Base-by-base conservation (phyloP, 108 stramenopile genomes). In the Skeletonema potamos region DNA sequence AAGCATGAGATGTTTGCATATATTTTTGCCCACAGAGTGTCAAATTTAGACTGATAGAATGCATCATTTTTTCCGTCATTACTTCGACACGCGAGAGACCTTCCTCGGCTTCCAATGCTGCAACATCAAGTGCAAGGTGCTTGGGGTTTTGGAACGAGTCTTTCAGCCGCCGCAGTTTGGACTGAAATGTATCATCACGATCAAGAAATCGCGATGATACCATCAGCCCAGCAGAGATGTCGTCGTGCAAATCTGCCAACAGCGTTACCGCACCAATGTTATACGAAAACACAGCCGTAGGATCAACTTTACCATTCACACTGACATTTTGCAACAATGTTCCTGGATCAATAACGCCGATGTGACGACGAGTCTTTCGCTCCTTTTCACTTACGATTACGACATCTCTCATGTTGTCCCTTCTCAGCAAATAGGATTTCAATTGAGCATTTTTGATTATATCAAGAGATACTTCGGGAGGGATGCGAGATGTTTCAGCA, bases 111-210 rank as follows among this genome's bases (percentile, higher is more conserved):
- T 80, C 79, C 32, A 80, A 41, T 27, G 79, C 51, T 18, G 72
- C 79, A 15, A 80, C 79, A 46, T 80, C 72, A 1, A 67, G 68
- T n/a, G 79, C 72, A 48, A 80, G 57, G 29, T 68, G 67, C 17
- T 59, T 65, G 24, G 79, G 79, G 13, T 64, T 80, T 69, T 64
- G 62, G 55, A 73, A 73, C 15, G 22, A 67, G 1, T 51, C 22
- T 20, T 51, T 51, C 48, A 51, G 34, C 58, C 59, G 15, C 32
- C 43, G 33, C 34, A 18, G 26, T 34, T 58, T 20, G 15, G 48
- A 22, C 15, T 51, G 48, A 51, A 51, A 41, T 15, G 39, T 15
- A n/a, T 41, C 39, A n/a, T 41, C 15, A 2, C 4, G n/a, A 4
- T 58, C 0, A 0, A 72, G 29, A 54, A 79, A 79, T 11, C 59